Base-by-base conservation (phyloP, 306 rosid genomes). In the Quercus glauca region DNA sequence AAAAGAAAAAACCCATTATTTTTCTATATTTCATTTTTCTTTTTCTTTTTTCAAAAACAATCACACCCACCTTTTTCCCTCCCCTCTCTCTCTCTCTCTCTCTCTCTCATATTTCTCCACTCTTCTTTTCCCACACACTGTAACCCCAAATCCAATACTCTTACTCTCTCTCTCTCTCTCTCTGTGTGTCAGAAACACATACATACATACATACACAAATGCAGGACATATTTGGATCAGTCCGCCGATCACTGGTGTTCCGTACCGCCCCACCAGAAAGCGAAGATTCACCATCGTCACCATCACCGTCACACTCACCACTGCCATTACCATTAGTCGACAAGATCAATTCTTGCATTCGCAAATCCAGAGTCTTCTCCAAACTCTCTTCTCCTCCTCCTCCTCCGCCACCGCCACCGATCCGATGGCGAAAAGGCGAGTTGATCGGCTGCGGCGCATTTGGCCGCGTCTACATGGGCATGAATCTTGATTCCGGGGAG, bases 361-460 rank as follows among this genome's bases (percentile, higher is more conserved):
- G 96, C 1, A 93, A 83, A 82, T 96, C 99, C 75, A 86, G 91
- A 88, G 98, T 91, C 55, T 93, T 96, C 83, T 89, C 96, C 29
- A 93, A 83, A 79, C 92, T 86, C 56, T 89, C 84, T 3, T 87
- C 84, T 26, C 77, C 88, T 6, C 80, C 87, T 12, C 87, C 90
- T 2, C 85, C 86, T 23, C 58, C 76, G 29, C 80, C 82, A 53
- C 78, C 91, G 14, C 73, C 84, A 12, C 83, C 89, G 87, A 96
- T 96, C 89, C 92, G 99, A 90, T 96, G 99, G 99, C 94, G 98
- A 58, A 96, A 93, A 76, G 99, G 99, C 31, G 99, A 96, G 85
- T 88, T 96, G 90, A 93, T 96, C 78, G 99, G 99, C 51, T 96
- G 96, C 75, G 99, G 99, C 31, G 98, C 99, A 73, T 96, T 96